Conservation (phyloP, 768 basidiomycete genomes). For the Lyophyllum decastes region DNA sequence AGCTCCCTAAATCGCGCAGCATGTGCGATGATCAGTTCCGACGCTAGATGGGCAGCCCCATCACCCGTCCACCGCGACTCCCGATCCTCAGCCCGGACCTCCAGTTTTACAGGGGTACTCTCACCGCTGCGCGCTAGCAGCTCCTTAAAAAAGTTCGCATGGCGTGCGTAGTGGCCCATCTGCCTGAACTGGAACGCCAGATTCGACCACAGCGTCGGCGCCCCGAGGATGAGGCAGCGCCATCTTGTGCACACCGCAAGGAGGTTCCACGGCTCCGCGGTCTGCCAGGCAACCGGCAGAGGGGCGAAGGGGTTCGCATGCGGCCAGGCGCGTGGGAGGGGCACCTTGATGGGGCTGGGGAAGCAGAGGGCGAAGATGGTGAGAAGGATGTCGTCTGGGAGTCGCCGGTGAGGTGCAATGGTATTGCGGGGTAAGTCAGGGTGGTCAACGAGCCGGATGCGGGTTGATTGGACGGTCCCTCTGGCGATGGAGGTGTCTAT, state of each 20-base stretch:
- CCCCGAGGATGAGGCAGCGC: neutral
- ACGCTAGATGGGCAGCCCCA: neutral
- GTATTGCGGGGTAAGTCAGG: neutral
- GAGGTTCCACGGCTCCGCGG: neutral
- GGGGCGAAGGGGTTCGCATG: neutral
- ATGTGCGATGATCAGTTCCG: neutral
- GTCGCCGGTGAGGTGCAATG: neutral
- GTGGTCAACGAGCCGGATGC: neutral
- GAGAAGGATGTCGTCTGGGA: neutral
- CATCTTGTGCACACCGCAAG: constrained; percentile 1
- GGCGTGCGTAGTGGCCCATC: neutral
- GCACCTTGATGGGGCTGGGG: neutral
- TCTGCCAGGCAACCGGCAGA: neutral
- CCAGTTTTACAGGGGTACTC: neutral
- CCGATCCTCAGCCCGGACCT: neutral
- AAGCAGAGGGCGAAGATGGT: constrained; percentile 3
- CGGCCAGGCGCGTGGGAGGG: neutral
- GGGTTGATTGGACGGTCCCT: neutral
- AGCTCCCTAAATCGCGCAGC: neutral
- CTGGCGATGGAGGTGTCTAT: neutral
- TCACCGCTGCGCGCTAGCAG: neutral
- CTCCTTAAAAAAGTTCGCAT: neutral
- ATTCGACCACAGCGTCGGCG: neutral
- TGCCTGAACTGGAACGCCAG: neutral
- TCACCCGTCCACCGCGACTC: neutral